Base-by-base conservation (phyloP, 495 filamentous ascomycete genomes). In the Xylaria acuta region DNA sequence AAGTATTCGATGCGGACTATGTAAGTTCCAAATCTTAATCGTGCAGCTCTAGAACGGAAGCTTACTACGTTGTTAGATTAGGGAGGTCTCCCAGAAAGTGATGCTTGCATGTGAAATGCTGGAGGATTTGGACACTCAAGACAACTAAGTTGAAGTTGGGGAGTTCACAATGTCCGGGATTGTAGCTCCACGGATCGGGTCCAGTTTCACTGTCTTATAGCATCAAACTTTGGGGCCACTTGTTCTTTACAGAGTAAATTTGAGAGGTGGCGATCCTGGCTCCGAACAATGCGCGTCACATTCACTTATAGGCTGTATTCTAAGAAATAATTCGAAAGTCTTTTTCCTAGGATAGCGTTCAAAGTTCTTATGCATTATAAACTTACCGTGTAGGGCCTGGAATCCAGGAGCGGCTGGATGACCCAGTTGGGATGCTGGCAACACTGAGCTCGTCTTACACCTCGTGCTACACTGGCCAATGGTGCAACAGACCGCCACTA, bases 1-100 rank as follows among this genome's bases (percentile, higher is more conserved):
- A 77, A 69, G 43, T 71, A 40, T 77, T 77, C 45, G 73, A 73
- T 40, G 27, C 71, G 32, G 54, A 64, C 60, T 27, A 73, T 43
- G 73, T 75, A 58, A 75, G 73, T 75, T 58, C 18, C 38, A 30
- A 22, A 7, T 27, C 22, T 54, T 49, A n/a, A 22, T 40, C 4
- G 8, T 45, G n/a, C 41, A 30, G 1, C 25, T 22, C n/a, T 62
- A 20, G 40, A 20, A 32, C n/a, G 40, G 7, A 16, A 45, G 40
- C 62, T 51, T 18, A 65, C 18, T 22, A 11, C 3, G 6, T 34
- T n/a, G 7, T 12, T 22, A 65, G 63, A 25, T 51, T 14, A 36
- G 41, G 9, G 63, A 65, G 5, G 25, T 51, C 36, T 65, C 63
- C 40, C 25, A 51, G 16, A 45, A 65, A 51, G 1, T 65, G 16